Evolutionary conservation across 1,284 basidiomycete species (phyloP), one percentile per base, ranked within the genome.

Genomic region (Termitomyces sp.): DNA sequence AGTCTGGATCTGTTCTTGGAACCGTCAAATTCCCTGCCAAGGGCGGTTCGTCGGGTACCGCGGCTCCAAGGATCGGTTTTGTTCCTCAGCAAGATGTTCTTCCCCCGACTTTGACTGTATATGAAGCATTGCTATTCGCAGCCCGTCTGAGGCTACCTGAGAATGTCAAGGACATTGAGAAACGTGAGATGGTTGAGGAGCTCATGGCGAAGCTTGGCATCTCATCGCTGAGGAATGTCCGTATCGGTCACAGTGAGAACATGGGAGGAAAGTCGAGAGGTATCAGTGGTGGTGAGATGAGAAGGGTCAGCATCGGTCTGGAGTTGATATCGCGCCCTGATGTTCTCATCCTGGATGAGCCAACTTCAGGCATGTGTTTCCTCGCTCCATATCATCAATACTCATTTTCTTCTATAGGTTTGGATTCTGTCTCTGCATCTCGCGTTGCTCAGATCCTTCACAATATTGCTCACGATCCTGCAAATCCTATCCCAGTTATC

Each of bases 41-140:
- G 38, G 56, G 62, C 16, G 56, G 64, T 60, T 56, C 49, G 13
- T 35, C 50, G 8, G 46, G 45, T 49, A 18, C 41, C 0, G 39
- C 30, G 18, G 50, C 61, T 24, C 79, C 79, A 28, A 79, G 80
- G 37, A 76, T 94, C 13, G 90, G 87, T 10, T 94, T 93, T 65
- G 89, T 93, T 14, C 89, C 92, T 39, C 91, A 95, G 71, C 82
- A 87, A 59, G 91, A 94, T 62, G 76, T 93, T 41, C 77, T 94
- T 8, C 87, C 90, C 0, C 72, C 87, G 0, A 86, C 81, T 48
- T 77, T 93, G 18, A 93, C 93, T 0, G 91, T 94, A 0, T 78
- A 79, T 47, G 93, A 96, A 69, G 84, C 91, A 0, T 77, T 96
- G 9, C 67, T 88, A 24, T 94, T 96, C 61, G 91, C 90, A 4